Evolutionary conservation across 257 asterid genomes (phyloP).

Genomic region (Nicotiana tomentosiformis): DNA sequence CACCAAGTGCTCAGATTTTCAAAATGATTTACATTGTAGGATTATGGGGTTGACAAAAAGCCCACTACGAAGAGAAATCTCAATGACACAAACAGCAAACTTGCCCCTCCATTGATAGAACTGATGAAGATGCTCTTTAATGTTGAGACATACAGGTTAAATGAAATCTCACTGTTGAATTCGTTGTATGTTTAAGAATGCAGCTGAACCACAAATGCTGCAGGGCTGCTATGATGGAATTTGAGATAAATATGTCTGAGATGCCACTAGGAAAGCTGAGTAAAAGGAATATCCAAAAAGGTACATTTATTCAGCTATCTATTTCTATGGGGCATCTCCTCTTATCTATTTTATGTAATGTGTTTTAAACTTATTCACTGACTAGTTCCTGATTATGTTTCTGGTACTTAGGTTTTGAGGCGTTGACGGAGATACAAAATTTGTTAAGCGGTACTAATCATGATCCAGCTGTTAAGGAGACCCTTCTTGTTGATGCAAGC

Average conservation of each 20-base stretch:
- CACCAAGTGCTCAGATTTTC: constrained; percentile 4
- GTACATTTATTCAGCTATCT: constrained; percentile 23
- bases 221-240: constrained; percentile 99
- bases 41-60: constrained; percentile 73
- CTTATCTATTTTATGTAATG: constrained; percentile 6
- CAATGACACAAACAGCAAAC: constrained; percentile 49
- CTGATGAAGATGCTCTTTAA: constrained; percentile 91
- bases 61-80: constrained; percentile 50
- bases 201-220: constrained; percentile 16
- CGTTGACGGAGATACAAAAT: constrained; percentile 89
- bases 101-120: constrained; percentile 69
- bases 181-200: constrained; percentile 12
- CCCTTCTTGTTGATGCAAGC: constrained; percentile 84
- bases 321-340: constrained; percentile 8
- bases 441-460: constrained; percentile 34
- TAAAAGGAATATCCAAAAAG: constrained; percentile 83
- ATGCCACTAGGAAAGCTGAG: constrained; percentile 99
- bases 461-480: constrained; percentile 56
- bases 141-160: constrained; percentile 89
- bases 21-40: constrained; percentile 45
- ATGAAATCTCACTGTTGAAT: constrained; percentile 7
- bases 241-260: constrained; percentile 93
- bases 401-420: constrained; percentile 72
- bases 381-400: constrained; percentile 9
- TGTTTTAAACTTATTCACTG: constrained; percentile 4